Evolutionary conservation across 176 grass and related monocot genomes (phyloP).

Genomic region (Avena insularis): DNA sequence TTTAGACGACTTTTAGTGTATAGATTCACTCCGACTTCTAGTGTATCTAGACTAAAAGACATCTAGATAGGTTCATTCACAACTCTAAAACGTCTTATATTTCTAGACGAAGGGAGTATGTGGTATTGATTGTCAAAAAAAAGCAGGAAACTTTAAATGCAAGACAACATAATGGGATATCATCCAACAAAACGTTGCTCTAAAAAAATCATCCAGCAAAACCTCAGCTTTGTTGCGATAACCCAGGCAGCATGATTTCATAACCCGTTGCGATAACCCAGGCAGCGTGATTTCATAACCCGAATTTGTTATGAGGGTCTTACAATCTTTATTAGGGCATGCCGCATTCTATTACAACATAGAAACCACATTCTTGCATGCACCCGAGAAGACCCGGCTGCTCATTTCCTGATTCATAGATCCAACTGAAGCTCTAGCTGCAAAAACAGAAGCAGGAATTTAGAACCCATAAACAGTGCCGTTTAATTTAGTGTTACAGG

Average conservation of each 20-base stretch:
- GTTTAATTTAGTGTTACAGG: conserved; percentile 16
- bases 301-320: neutral
- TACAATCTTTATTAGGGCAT: neutral
- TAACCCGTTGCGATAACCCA: neutral
- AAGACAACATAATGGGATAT: neutral
- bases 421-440: neutral
- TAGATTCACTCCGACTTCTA: too few species aligned
- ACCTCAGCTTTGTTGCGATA: neutral
- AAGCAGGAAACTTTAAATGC: neutral
- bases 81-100: too few species aligned
- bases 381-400: neutral
- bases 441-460: conserved; percentile 11
- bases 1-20: too few species aligned
- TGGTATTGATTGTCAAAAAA: neutral
- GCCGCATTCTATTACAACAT: too few species aligned
- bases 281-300: neutral
- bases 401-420: neutral
- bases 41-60: too few species aligned
- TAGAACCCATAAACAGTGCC: neutral
- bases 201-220: neutral
- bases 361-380: neutral
- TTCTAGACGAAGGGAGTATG: too few species aligned
- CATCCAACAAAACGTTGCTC: neutral
- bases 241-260: neutral
- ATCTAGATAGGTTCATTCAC: too few species aligned